Evolutionary conservation across 1,139 yeast genomes (phyloP), one percentile per base, ranked within the genome.

Genomic region (Nakaseomyces nivariensis): DNA sequence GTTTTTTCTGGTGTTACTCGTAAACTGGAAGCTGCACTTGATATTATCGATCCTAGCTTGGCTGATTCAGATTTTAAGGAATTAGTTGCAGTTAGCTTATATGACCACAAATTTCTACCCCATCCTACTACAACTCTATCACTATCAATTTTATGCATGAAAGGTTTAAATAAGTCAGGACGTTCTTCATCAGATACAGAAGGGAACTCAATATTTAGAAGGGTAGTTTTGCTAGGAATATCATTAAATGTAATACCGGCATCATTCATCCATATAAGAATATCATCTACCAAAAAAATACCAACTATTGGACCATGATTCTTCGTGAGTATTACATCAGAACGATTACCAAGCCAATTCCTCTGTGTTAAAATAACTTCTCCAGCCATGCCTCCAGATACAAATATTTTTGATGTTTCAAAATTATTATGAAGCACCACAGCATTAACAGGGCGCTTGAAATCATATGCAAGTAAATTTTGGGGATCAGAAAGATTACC

Each of bases 301-400:
- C 83, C 78, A 2, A 88, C 83, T 10, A 92, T 79, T 0, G 96
- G 85, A 0, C 94, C 92, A 43, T 77, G 73, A 8, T 78, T 78
- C 49, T 77, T 75, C 37, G 81, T 82, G 10, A 92, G 53, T 0
- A 76, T 67, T 0, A 79, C 72, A 59, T 92, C 98, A 1, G 75
- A 72, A 50, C 96, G 73, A 54, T 82, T 81, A 0, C 95, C 95
- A 5, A 92, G 68, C 98, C 98, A 92, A 56, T 85, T 86, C 54
- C 81, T 75, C 45, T 83, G 84, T 1, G 95, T 83, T 49, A 82
- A 70, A 0, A 85, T 70, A 0, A 92, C 83, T 51, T 85, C 81
- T 0, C 97, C 97, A 13, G 92, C 84, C 73, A 84, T 88, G 0
- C 97, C 97, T 3, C 97, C 97, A 37, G 90, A 82, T 0, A 87